Evolutionary conservation across 2,329 filamentous ascomycete genomes (phyloP), one percentile per base, ranked within the genome.

Genomic region (Fusarium foetens): DNA sequence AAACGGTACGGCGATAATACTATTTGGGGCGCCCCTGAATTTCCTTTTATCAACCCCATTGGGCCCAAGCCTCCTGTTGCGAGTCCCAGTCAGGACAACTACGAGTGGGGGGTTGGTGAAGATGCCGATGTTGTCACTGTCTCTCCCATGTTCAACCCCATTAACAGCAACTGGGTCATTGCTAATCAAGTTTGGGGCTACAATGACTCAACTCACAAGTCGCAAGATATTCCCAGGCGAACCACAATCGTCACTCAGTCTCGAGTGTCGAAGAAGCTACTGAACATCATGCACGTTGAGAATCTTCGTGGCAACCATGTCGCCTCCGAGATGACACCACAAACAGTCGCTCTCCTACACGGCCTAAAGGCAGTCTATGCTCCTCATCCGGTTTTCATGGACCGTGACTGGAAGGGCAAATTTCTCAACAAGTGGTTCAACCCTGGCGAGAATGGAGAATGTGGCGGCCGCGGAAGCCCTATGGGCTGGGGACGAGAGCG

Each of bases 161-260:
- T 89, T 45, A 86, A 88, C 75, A 94, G 92, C 58, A 90, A 90
- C 74, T 95, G 93, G 93, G 87, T 93, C 35, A 91, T 92, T 78
- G 86, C 86, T 54, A 85, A 90, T 73, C 90, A 93, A 71, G 85
- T 93, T 29, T 92, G 90, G 82, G 91, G 91, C 43, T 94, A 92
- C 82, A 83, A 80, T 59, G 84, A 89, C 70, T 79, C 81, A 21
- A 81, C 80, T 13, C 86, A 88, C 75, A 77, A 80, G 19, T 84
- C 85, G 31, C 82, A 83, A 48, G 86, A 90, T 48, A 87, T 93
- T 2, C 92, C 93, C 17, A 90, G 93, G 59, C 89, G 93, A 65
- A 90, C 91, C 16, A 92, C 92, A n/a, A 93, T 95, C 75, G 90
- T 94, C 68, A 94, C 93, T 0, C 92, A 94, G 71, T 91, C 91